Conservation (phyloP, 306 rosid genomes). For the Lupinus albus region DNA sequence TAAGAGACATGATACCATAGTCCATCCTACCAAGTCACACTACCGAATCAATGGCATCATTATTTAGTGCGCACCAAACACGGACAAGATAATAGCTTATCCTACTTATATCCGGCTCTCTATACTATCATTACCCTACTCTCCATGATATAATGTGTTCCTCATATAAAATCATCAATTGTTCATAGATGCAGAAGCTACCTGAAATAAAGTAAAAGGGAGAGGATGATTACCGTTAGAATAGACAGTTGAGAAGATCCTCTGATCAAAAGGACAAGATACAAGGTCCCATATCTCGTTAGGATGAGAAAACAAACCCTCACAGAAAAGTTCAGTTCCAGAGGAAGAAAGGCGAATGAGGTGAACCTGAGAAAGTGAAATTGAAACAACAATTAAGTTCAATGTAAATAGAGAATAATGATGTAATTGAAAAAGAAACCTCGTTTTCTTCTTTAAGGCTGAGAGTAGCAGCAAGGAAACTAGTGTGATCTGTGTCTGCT, state of each 20-base stretch:
- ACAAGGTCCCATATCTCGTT: constrained; percentile 98
- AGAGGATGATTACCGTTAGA: constrained; percentile 62
- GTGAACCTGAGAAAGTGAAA: constrained; percentile 60
- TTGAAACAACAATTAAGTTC: constrained; percentile 23
- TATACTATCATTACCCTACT: too few relatives aligned
- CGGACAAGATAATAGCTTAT: too few relatives aligned
- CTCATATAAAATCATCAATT: too few relatives aligned
- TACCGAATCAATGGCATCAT: too few relatives aligned
- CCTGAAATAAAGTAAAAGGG: not conserved
- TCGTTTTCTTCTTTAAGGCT: constrained; percentile 97
- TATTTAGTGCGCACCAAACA: too few relatives aligned
- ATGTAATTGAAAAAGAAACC: constrained; percentile 46
- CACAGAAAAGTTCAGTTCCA: constrained; percentile 89
- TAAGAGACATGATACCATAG: too few relatives aligned
- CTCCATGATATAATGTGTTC: too few relatives aligned
- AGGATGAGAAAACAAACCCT: constrained; percentile 96
- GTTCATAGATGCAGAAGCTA: not conserved
- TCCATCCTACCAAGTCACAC: too few relatives aligned
- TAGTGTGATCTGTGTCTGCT: constrained; percentile 95
- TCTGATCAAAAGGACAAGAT: constrained; percentile 93
- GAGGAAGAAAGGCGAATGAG: constrained; percentile 88
- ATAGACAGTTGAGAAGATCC: constrained; percentile 94
- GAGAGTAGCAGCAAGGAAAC: constrained; percentile 88
- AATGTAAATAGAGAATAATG: not conserved
- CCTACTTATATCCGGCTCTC: too few relatives aligned